Evolutionary conservation across 2,329 filamentous ascomycete genomes (phyloP).

Genomic region (Sporothrix inflata): DNA sequence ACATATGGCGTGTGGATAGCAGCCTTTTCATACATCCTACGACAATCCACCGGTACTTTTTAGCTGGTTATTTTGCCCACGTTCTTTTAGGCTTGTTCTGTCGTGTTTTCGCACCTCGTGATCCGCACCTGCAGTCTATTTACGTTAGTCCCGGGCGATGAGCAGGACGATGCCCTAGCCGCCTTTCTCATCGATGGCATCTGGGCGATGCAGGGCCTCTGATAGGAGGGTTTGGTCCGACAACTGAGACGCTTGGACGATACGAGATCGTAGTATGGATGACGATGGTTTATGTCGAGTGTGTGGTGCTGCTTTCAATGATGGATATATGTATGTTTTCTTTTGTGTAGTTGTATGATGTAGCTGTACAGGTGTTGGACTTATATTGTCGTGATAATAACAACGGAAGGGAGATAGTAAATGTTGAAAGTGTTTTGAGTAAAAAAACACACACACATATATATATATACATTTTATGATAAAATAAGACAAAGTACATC

Average conservation of each 20-base stretch:
- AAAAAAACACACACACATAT: too few species aligned
- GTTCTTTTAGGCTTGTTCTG: background rate
- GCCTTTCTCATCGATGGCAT: background rate
- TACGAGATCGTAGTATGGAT: background rate
- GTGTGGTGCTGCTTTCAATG: background rate
- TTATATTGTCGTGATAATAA: background rate
- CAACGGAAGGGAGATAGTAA: too few species aligned
- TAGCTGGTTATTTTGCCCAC: background rate
- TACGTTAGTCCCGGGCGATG: background rate
- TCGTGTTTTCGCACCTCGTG: background rate
- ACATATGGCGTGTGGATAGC: conserved; percentile 3
- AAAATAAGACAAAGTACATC: background rate
- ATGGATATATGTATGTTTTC: background rate
- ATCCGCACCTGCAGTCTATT: background rate
- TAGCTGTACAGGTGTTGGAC: too few species aligned
- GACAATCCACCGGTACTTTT: background rate
- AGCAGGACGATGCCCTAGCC: background rate
- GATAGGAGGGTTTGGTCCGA: background rate
- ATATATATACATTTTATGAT: too few species aligned
- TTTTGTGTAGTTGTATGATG: background rate
- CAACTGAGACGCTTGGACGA: background rate
- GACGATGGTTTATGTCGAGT: background rate
- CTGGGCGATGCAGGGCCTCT: background rate
- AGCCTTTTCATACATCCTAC: background rate
- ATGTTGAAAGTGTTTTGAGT: too few species aligned